These are phyloP conservation scores for Coprinellus micaceus DNA, from an alignment of 768 basidiomycete species.

Conservation along the genomic window DNA sequence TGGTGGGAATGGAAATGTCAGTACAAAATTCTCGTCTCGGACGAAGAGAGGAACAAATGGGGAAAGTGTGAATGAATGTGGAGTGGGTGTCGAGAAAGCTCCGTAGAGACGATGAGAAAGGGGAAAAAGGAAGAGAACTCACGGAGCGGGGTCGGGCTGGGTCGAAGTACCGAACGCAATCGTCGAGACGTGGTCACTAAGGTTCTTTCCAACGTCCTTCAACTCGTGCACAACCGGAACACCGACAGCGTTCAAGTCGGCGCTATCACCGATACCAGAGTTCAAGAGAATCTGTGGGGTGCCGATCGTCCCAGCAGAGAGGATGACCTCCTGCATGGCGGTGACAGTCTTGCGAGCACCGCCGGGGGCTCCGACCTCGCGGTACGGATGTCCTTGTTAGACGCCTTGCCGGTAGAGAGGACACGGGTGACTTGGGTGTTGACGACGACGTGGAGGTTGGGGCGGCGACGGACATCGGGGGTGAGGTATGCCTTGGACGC, in stretches of 20 bases:
- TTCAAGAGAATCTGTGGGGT: slow-evolving; percentile 14
- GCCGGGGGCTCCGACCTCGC: not conserved
- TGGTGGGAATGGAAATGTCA: too few species aligned
- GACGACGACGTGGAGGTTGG: not conserved
- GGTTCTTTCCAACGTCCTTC: slow-evolving; percentile 4
- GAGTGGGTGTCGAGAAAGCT: not conserved
- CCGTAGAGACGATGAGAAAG: not conserved
- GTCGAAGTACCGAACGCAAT: not conserved
- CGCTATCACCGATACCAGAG: slow-evolving; percentile 13
- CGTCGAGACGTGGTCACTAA: not conserved
- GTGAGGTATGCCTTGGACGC: slow-evolving; percentile 10
- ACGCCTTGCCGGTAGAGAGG: not conserved
- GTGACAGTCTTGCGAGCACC: slow-evolving; percentile 1
- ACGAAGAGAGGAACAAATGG: not conserved
- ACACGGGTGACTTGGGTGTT: not conserved
- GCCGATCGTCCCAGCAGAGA: slow-evolving; percentile 11
- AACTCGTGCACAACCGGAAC: slow-evolving; percentile 2
- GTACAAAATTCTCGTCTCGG: too few species aligned
- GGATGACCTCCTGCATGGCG: slow-evolving; percentile 12
- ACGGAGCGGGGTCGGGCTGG: not conserved
- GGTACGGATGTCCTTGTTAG: not conserved
- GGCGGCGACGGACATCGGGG: not conserved
- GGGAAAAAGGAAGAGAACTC: not conserved
- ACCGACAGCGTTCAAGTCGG: slow-evolving; percentile 1
- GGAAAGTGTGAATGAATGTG: not conserved